Evolutionary conservation across 495 filamentous ascomycete genomes (phyloP).

Genomic region (Emericellopsis terricola): DNA sequence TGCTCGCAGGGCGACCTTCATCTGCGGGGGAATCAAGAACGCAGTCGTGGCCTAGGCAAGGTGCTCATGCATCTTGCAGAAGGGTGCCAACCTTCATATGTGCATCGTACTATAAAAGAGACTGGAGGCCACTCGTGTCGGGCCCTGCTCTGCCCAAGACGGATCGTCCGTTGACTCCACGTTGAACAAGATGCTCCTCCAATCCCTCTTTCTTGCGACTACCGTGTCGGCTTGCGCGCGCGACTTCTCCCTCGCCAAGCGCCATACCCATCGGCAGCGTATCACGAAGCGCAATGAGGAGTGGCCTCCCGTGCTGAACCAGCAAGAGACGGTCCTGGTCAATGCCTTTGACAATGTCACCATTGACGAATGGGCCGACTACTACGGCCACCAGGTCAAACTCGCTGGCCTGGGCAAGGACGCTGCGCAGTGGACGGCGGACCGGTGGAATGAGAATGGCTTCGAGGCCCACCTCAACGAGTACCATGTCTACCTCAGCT

Average conservation of each 20-base stretch:
- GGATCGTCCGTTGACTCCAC: too few relatives aligned
- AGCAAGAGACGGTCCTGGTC: slow-evolving; percentile 73
- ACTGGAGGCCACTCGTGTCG: too few relatives aligned
- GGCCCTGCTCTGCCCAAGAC: too few relatives aligned
- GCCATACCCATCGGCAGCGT: slow-evolving; percentile 46
- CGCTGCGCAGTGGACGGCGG: slow-evolving; percentile 71
- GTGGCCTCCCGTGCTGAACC: slow-evolving; percentile 83
- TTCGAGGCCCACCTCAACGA: slow-evolving; percentile 50
- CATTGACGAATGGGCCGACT: not conserved
- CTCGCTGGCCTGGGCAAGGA: slow-evolving; percentile 1
- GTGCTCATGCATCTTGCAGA: too few relatives aligned
- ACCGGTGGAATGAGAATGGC: slow-evolving; percentile 72
- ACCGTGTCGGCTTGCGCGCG: slow-evolving; percentile 1
- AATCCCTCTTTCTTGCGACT: slow-evolving; percentile 27
- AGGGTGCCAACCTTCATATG: too few relatives aligned
- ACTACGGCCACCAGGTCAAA: not conserved
- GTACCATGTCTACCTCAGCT: slow-evolving; percentile 86
- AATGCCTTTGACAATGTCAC: slow-evolving; percentile 47
- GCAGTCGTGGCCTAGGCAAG: too few relatives aligned
- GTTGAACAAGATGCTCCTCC: slow-evolving; percentile 14
- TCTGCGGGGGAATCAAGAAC: too few relatives aligned
- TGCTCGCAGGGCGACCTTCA: too few relatives aligned
- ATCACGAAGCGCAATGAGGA: slow-evolving; percentile 56
- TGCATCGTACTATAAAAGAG: too few relatives aligned
- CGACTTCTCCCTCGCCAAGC: slow-evolving; percentile 14